Base-by-base conservation (phyloP, 257 asterid species). In the Lavandula angustifolia region DNA sequence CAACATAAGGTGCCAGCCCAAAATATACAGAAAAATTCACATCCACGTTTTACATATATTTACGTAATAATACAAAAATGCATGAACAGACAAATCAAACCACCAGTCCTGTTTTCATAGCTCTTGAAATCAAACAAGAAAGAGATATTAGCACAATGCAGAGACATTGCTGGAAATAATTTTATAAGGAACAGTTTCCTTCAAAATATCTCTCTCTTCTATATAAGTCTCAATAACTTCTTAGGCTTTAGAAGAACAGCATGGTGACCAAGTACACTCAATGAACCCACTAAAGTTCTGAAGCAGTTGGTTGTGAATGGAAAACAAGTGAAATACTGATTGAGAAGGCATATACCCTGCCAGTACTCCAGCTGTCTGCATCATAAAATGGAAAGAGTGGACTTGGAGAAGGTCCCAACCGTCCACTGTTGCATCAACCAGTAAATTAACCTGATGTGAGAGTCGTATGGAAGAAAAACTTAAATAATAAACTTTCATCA, bases 341-440 rank as follows among this genome's bases (percentile, higher is more conserved):
- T 51, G 66, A 74, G 47, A 53, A 54, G 33, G 52, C 54, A 76
- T 83, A 14, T 76, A 89, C 97, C 95, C 81, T 73, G 78, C 81
- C 62, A 56, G 76, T 61, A 74, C 83, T 85, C 95, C 91, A 86
- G 80, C 84, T 83, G 67, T 90, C 96, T 16, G 76, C 81, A 51
- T 94, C 97, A 51, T 76, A 64, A 53, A 77, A 62, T 27, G 71
- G 86, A 74, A 91, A 78, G 57, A 76, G 83, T 66, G 91, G 86
- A 76, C 85, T 80, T 70, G 89, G 75, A 82, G 96, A 80, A 72
- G 88, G 72, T 53, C 73, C 51, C 96, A 96, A 94, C 62, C 91
- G 89, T 73, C 92, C 96, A 80, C 99, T 94, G 96, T 83, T 84
- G 91, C 92, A 87, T 89, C 98, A 89, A 89, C 88, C 91, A 87